Evolutionary conservation across 768 basidiomycete species (phyloP), one percentile per base, ranked within the genome.

Genomic region (Lepiota brunneoincarnata): DNA sequence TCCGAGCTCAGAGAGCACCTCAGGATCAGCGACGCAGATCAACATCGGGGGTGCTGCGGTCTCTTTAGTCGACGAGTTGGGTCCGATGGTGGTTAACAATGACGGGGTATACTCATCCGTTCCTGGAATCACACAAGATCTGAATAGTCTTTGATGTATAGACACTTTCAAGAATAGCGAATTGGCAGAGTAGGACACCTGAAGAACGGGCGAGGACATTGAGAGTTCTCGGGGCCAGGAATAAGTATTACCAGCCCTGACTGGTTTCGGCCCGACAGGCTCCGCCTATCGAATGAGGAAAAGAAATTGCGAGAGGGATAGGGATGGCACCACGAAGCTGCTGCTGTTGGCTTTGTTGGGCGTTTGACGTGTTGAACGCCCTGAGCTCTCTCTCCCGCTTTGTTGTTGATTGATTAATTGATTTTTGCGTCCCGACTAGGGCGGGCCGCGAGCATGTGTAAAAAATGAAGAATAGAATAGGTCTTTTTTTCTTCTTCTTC

Each of bases 111-210:
- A 28, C 26, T 3, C 26, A 4, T 7, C 26, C 7, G 26, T 28
- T 28, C 26, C 26, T 28, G 26, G 26, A 28, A 7, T 28, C 3
- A 28, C 7, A 7, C 26, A 28, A 28, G 26, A 28, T 28, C 26
- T 28, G 7, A 28, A 28, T 3, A 28, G 7, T 41, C 3, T 41
- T n/a, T 53, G 21, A 9, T 35, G 24, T 28, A 11, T 55, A 87
- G 85, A 87, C 85, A 0, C 62, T 86, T 14, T 87, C 84, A 6
- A 71, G 85, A 34, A 84, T 88, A 54, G 75, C 76, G 24, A 86
- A 87, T 60, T 88, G 86, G 86, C 66, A 72, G 38, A 70, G 75
- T 51, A 75, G 87, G 72, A 77, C 83, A 2, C 71, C 78, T 11
- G 61, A 70, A 15, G 84, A 89, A 68, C 76, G 75, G 62, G 78